Evolutionary conservation across 192 early-diverging fungal species (phyloP), one percentile per base, ranked within the genome.

Genomic region (Coemansia sp.): DNA sequence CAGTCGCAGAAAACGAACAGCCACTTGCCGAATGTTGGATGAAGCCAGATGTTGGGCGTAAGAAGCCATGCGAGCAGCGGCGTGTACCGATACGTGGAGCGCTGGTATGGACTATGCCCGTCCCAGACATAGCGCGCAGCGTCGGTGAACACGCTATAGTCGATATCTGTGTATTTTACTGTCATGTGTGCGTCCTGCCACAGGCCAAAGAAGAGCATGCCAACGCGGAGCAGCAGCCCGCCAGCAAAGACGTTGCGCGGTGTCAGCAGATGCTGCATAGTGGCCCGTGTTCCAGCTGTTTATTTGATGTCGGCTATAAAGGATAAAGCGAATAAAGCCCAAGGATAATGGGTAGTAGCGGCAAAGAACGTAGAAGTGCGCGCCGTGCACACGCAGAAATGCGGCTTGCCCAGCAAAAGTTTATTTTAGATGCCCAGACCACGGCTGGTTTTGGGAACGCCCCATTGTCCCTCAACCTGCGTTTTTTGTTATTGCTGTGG

Each of bases 121-220:
- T 74, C 48, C 45, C 85, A 82, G 24, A 97, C 87, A 67, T 85
- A 88, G 34, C 84, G 76, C 6, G 97, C 91, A 1, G 94, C 97
- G 72, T 99, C 97, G 30, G 91, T 90, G 60, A 98, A 98, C 35
- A 99, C 97, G 24, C 83, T 77, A 78, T 99, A 99, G 78, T 99
- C 97, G 58, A 99, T 89, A 63, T 99, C 97, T 3, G 97, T 99
- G 73, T 95, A 99, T 58, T 97, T 97, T n/a, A 99, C 91, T 22
- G 87, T 84, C 55, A 91, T 85, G 49, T 92, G 75, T 4, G 82
- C 80, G 67, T 99, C 97, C 68, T 97, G 95, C 85, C 86, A 90
- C 58, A 90, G 82, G 6, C 95, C 93, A 70, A 95, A 98, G 11
- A 88, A 48, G 22, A 94, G 78, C 60, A 97, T 72, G 30, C 73